phyloP scores from a whole-genome alignment of 1,139 yeast genomes.

The Ashbya aceris region DNA sequence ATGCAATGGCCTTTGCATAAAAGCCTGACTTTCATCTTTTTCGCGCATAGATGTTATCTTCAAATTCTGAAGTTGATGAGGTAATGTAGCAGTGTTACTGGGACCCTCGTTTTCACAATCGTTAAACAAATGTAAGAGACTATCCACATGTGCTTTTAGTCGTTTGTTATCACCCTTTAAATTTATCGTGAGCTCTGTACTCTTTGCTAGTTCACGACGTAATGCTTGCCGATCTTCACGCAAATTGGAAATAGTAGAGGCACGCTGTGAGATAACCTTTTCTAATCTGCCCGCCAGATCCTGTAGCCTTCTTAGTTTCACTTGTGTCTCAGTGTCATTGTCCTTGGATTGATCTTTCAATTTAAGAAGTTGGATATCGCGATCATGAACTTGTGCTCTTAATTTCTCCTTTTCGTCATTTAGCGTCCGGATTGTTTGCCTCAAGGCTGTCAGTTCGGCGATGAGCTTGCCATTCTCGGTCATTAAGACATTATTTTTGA shows the following conservation, averaged over 20 bases:
- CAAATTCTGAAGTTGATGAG: neutral
- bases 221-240: constrained; percentile 1
- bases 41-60: neutral
- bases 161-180: constrained; percentile 1
- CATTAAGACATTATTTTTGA: constrained; percentile 3
- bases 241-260: constrained; percentile 2
- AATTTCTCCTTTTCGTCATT: constrained; percentile 2
- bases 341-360: constrained; percentile 2
- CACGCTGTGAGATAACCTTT: constrained; percentile 1
- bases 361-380: constrained; percentile 1
- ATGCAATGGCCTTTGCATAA: too few relatives aligned
- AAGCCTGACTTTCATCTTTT: too few relatives aligned
- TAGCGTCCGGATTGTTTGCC: constrained; percentile 2
- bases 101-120: neutral
- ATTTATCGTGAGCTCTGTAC: constrained; percentile 1
- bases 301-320: neutral
- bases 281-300: neutral
- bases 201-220: constrained; percentile 1
- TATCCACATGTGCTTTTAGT: neutral
- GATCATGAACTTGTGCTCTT: neutral
- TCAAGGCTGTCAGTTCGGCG: neutral
- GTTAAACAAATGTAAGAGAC: constrained; percentile 3
- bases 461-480: constrained; percentile 3
- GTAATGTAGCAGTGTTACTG: neutral
- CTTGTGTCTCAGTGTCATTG: constrained; percentile 1